Evolutionary conservation across 2,329 filamentous ascomycete species (phyloP).

Genomic region (Colletotrichum gloeosporioides): DNA sequence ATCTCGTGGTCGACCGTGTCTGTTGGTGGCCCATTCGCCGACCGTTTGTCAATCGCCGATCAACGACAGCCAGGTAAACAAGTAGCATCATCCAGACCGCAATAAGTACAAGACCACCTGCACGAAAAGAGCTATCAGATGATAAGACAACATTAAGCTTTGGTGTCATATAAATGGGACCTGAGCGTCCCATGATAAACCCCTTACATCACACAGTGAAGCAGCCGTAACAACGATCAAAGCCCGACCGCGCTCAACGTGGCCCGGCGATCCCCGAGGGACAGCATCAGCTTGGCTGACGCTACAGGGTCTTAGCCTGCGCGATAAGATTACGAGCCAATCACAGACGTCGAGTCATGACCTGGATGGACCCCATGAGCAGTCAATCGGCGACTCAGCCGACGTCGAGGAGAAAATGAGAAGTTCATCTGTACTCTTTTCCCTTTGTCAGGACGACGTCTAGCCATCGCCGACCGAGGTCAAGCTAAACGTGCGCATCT

Average conservation of each 20-base stretch:
- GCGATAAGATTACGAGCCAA: background rate
- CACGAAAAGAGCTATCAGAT: background rate
- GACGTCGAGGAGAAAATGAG: background rate
- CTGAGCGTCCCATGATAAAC: background rate
- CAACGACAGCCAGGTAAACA: background rate
- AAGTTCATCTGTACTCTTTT: background rate
- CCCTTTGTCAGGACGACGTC: background rate
- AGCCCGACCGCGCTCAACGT: background rate
- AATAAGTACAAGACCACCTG: background rate
- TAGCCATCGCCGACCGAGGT: background rate
- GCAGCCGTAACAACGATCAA: background rate
- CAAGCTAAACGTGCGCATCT: background rate
- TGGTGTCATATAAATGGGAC: background rate
- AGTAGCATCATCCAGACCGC: background rate
- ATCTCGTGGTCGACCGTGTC: background rate
- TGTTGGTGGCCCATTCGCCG: background rate
- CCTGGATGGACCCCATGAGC: background rate
- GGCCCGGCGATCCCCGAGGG: background rate
- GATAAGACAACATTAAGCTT: background rate
- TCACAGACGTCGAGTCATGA: background rate
- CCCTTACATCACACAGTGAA: background rate
- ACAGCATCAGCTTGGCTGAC: background rate
- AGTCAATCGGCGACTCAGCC: background rate
- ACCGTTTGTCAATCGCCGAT: background rate
- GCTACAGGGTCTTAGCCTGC: background rate